Evolutionary conservation across 2,329 filamentous ascomycete species (phyloP).

Genomic region (Verticillium zaregamsianum): DNA sequence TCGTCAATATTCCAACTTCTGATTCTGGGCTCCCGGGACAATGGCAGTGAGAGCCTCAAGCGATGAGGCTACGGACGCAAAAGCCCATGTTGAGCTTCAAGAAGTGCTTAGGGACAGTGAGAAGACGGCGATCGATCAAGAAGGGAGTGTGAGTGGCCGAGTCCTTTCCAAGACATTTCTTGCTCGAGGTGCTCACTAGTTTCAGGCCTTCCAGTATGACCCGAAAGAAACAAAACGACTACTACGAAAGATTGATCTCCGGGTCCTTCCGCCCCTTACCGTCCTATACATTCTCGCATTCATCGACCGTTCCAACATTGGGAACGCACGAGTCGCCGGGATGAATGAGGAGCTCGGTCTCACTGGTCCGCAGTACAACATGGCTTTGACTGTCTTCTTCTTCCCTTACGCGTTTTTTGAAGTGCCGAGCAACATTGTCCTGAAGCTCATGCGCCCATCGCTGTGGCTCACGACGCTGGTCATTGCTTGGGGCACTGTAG

Average conservation of each 20-base stretch:
- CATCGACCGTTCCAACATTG: slow-evolving; percentile 35
- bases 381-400: slow-evolving; percentile 53
- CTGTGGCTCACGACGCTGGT: slow-evolving; percentile 51
- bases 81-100: too few species aligned
- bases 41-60: too few species aligned
- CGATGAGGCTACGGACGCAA: too few species aligned
- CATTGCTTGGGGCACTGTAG: slow-evolving; percentile 41
- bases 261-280: slow-evolving; percentile 47
- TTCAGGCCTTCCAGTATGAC: slow-evolving; percentile 29
- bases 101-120: too few species aligned
- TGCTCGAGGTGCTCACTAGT: too few species aligned
- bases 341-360: slow-evolving; percentile 45
- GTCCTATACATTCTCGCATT: slow-evolving; percentile 41
- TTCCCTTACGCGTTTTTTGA: slow-evolving; percentile 52
- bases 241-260: slow-evolving; percentile 48
- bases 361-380: slow-evolving; percentile 48
- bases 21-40: too few species aligned
- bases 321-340: slow-evolving; percentile 53
- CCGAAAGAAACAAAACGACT: slow-evolving; percentile 42
- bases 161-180: too few species aligned
- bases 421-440: slow-evolving; percentile 50
- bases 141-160: too few species aligned
- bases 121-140: too few species aligned
- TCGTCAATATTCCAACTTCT: too few species aligned
- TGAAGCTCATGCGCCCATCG: slow-evolving; percentile 49